A percentile compares a stretch with the other conserved stretches of the same genome.
These are phyloP conservation scores for Metarhizium brunneum DNA, from an alignment of 2,329 filamentous ascomycete genomes.

Conservation along the genomic window DNA sequence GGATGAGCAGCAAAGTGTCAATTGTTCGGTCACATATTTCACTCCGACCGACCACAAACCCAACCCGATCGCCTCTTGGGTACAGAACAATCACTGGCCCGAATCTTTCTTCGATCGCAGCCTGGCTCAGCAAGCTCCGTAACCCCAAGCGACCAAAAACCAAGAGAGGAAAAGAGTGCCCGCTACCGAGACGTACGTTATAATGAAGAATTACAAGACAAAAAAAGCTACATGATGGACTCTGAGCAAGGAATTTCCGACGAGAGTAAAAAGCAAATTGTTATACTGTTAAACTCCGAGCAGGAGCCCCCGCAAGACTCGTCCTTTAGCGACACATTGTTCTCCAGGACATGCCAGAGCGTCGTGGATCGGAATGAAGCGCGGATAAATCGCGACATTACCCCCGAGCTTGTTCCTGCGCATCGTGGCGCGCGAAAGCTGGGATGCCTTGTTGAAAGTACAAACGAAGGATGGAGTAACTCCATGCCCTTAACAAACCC, in stretches of 20 bases:
- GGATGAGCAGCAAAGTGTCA: neutral
- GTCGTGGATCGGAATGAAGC: no score
- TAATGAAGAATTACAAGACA: neutral
- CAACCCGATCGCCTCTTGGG: conserved; percentile 1
- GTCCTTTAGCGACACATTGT: neutral
- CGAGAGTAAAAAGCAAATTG: neutral
- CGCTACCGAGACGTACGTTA: neutral
- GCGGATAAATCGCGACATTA: no score
- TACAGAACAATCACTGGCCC: neutral
- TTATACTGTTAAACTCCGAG: neutral
- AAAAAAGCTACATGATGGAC: neutral
- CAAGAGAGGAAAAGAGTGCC: neutral
- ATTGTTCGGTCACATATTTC: no score
- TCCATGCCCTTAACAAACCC: no score
- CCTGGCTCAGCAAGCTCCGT: neutral
- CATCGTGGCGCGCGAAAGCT: no score
- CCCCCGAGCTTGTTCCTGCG: no score
- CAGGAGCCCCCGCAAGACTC: neutral
- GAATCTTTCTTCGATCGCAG: neutral
- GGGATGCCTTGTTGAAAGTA: no score
- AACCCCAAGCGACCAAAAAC: neutral
- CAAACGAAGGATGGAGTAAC: no score
- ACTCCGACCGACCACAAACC: neutral
- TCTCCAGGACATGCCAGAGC: neutral
- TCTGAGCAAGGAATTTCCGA: neutral